Evolutionary conservation across 495 filamentous ascomycete species (phyloP), one percentile per base, ranked within the genome.

Genomic region (Physcia stellaris): DNA sequence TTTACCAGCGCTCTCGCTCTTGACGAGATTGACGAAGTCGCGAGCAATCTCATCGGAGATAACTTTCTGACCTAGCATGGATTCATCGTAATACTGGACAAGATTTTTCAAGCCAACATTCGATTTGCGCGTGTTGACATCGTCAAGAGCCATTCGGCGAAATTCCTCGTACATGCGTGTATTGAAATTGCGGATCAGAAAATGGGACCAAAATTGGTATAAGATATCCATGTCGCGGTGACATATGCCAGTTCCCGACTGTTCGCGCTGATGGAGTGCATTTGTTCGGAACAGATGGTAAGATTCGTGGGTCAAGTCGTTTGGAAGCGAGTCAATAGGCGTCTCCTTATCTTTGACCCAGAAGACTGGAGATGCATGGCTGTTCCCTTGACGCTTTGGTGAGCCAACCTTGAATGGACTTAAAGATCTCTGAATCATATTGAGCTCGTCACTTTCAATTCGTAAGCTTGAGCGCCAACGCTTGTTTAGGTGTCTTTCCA

Each of bases 151-250:
- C 50, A 70, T 64, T 46, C 62, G 59, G 44, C 75, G 67, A 61
- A 92, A 90, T 57, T 92, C 81, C 52, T 71, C 59, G 63, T 92
- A 93, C 71, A 93, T 80, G 42, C 63, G 66, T 39, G 63, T 59
- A 55, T 90, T 80, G 70, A 90, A 90, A 53, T 79, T 77, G 45
- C 70, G 64, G 41, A 75, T 64, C 28, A 90, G 69, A 53, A 81
- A 81, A 51, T 79, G 70, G n/a, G 76, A 76, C 83, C 83, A 87
- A 60, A 80, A 82, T 40, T 77, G 64, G 57, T 85, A 86, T 11
- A 84, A 67, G 40, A 73, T 65, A 40, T 71, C 66, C 65, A 82
- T 80, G 51, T 80, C 65, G 44, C 59, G 43, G 51, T 64, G 59
- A 45, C 63, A 72, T 37, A 66, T 67, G 31, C 64, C 68, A 15